These are phyloP conservation scores for Mortierella sp. DNA, from an alignment of 371 early-diverging fungal genomes.

Conservation along the genomic window DNA sequence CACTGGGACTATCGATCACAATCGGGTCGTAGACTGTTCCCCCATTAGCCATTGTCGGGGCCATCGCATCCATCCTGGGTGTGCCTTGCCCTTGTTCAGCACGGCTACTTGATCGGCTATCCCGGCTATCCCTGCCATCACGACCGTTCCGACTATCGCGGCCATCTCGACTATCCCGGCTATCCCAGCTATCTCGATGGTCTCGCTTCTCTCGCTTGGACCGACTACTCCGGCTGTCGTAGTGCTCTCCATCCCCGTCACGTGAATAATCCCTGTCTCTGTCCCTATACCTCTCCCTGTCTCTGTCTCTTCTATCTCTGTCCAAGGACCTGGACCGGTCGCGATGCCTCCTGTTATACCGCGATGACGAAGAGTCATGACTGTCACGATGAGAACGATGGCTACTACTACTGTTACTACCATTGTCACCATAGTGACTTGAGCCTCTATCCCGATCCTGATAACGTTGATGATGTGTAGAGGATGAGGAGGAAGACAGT, in stretches of 20 bases:
- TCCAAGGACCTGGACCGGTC: constrained; percentile 1
- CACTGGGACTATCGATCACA: background rate
- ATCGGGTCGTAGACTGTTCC: background rate
- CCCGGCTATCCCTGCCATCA: background rate
- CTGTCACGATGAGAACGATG: background rate
- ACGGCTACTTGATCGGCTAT: background rate
- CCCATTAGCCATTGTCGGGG: constrained; percentile 19
- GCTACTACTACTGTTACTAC: no score
- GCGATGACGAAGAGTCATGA: background rate
- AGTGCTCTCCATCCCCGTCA: background rate
- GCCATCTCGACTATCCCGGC: background rate
- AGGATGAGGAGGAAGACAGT: no score
- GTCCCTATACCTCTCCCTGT: constrained; percentile 7
- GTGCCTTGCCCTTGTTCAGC: no score
- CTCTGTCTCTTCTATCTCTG: constrained; percentile 3
- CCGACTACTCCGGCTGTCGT: background rate
- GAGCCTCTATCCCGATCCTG: constrained; percentile 1
- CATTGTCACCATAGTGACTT: background rate
- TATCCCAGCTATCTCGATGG: background rate
- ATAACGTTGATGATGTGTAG: background rate
- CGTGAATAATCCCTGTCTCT: constrained; percentile 7
- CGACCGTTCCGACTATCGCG: background rate
- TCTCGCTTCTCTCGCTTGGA: background rate
- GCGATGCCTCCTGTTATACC: background rate
- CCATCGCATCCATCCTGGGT: constrained; percentile 7